These are phyloP conservation scores for Chaetomiaceae sp. DNA, from an alignment of 2,329 filamentous ascomycete species.

Conservation along the genomic window DNA sequence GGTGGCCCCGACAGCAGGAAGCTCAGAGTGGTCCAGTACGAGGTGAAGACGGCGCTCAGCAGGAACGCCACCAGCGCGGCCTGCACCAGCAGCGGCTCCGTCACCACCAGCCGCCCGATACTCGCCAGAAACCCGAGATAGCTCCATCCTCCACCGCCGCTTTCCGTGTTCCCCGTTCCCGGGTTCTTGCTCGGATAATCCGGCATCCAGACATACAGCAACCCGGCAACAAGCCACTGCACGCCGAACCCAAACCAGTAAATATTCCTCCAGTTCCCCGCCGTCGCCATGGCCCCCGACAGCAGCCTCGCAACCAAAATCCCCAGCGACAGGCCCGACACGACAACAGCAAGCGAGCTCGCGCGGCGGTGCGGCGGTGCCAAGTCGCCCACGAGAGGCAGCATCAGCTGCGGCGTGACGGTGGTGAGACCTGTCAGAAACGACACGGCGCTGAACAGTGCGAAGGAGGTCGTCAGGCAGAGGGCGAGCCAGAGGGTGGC, in stretches of 20 bases:
- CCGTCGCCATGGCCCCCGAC: conserved; percentile 70
- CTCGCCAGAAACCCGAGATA: conserved; percentile 63
- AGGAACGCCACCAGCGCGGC: conserved; percentile 63
- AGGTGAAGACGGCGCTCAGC: conserved; percentile 47
- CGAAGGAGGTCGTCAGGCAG: conserved; percentile 62
- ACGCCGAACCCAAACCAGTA: conserved; percentile 74
- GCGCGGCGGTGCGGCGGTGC: conserved; percentile 65
- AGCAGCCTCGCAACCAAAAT: conserved; percentile 72
- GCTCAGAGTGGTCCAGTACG: conserved; percentile 63
- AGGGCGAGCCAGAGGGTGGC: conserved; percentile 67
- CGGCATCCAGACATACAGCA: conserved; percentile 71
- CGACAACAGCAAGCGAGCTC: conserved; percentile 66
- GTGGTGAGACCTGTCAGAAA: conserved; percentile 74
- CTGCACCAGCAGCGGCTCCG: conserved; percentile 66
- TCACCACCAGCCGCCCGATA: conserved; percentile 60
- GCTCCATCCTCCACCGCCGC: conserved; percentile 40
- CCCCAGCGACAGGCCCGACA: conserved; percentile 70
- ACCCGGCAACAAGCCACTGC: conserved; percentile 61
- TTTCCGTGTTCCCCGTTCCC: too few species aligned
- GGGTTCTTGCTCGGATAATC: conserved; percentile 76
- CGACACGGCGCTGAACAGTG: conserved; percentile 63
- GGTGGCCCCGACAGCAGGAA: conserved; percentile 70
- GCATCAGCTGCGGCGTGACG: conserved; percentile 75
- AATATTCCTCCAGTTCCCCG: conserved; percentile 68
- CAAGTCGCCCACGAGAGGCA: conserved; percentile 74